phyloP scores from a whole-genome alignment of 2,329 filamentous ascomycete species.

The Monilinia aucupariae region DNA sequence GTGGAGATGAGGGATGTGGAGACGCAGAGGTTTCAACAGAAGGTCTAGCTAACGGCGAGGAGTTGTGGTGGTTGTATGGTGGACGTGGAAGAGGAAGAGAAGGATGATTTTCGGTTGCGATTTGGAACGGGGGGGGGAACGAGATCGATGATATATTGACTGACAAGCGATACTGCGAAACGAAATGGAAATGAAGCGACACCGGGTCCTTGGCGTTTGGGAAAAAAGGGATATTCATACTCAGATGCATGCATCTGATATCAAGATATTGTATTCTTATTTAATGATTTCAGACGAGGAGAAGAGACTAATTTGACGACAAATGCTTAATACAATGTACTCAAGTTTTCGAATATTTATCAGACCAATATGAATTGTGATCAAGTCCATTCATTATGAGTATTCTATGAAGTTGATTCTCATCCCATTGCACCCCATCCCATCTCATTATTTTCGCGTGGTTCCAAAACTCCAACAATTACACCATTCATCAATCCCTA shows the following conservation, averaged over 20 bases:
- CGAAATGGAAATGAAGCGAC: background rate
- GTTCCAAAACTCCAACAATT: background rate
- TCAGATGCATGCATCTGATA: background rate
- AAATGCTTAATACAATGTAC: background rate
- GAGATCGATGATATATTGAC: too few relatives aligned
- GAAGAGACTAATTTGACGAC: background rate
- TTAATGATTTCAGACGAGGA: background rate
- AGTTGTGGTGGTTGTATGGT: too few relatives aligned
- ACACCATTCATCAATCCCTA: background rate
- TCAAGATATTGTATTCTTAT: background rate
- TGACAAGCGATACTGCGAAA: background rate
- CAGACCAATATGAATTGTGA: background rate
- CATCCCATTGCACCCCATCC: background rate
- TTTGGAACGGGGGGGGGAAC: too few relatives aligned
- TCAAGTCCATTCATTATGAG: background rate
- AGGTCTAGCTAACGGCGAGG: background rate
- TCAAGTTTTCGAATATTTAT: background rate
- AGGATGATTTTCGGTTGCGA: too few relatives aligned
- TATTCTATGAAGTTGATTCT: background rate
- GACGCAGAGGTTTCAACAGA: conserved; percentile 7
- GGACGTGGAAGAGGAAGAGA: background rate
- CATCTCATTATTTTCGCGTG: background rate
- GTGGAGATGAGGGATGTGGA: background rate
- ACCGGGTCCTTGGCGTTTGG: background rate
- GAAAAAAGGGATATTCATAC: background rate